Percentiles rank a stretch among this genome's conserved stretches.
Conservation (phyloP, 257 asterid genomes). For the Salvia miltiorrhiza region DNA sequence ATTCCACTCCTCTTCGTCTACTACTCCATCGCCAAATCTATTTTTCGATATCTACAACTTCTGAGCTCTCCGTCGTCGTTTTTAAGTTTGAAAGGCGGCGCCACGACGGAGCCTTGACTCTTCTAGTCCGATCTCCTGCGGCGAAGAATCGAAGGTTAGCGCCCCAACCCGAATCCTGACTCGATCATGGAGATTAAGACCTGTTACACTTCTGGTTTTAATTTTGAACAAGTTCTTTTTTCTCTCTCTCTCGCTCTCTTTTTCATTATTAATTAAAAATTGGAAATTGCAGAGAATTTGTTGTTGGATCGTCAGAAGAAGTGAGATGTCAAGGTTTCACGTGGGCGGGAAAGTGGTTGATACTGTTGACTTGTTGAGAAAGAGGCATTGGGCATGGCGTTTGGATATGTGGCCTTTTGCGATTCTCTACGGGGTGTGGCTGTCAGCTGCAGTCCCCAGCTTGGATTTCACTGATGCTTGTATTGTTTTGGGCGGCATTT, state of each 20-base stretch:
- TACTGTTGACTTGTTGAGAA: constrained; percentile 71
- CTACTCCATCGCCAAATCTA: constrained; percentile 1
- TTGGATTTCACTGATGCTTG: constrained; percentile 79
- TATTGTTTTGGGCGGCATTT: constrained; percentile 63
- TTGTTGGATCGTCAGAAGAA: constrained; percentile 20
- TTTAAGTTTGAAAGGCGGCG: background rate
- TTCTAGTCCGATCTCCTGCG: constrained; percentile 11
- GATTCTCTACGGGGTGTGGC: constrained; percentile 69
- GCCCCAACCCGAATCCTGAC: background rate
- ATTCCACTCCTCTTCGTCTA: background rate
- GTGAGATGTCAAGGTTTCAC: constrained; percentile 64
- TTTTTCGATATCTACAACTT: background rate
- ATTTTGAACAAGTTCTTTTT: background rate
- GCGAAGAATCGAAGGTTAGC: constrained; percentile 2
- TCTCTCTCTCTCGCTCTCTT: background rate
- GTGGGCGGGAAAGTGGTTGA: constrained; percentile 99
- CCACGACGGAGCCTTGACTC: background rate
- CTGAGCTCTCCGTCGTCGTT: background rate
- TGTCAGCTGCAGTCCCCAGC: constrained; percentile 65
- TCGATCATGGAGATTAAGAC: background rate
- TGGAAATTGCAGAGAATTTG: constrained; percentile 26
- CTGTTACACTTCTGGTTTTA: background rate
- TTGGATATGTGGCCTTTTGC: constrained; percentile 86
- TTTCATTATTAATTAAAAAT: background rate
- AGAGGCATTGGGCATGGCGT: constrained; percentile 87